phyloP scores from a whole-genome alignment of 371 early-diverging fungal species.

The Coemansia linderi region DNA sequence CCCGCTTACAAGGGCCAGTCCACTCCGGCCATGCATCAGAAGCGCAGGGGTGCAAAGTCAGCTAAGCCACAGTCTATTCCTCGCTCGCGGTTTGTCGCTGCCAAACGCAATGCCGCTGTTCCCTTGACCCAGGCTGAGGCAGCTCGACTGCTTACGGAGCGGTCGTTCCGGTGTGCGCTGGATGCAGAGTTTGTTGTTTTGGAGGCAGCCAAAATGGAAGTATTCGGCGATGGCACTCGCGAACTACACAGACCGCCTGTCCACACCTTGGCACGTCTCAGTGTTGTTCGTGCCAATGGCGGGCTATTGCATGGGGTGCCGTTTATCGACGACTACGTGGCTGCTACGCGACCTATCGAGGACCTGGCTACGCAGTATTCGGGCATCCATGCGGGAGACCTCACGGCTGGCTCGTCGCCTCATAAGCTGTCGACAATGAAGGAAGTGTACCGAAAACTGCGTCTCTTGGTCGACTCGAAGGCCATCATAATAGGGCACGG shows the following conservation, averaged over 20 bases:
- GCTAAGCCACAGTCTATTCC: not conserved
- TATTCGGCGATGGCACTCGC: slow-evolving; percentile 88
- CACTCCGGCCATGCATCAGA: not conserved
- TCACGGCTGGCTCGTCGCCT: slow-evolving; percentile 70
- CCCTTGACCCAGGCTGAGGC: slow-evolving; percentile 39
- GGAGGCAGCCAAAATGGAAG: slow-evolving; percentile 83
- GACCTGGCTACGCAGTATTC: slow-evolving; percentile 91
- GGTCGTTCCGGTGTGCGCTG: slow-evolving; percentile 64
- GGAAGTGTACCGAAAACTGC: slow-evolving; percentile 84
- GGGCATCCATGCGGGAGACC: slow-evolving; percentile 86
- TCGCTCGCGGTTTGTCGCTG: not conserved
- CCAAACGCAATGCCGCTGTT: slow-evolving; percentile 42
- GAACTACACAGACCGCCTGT: slow-evolving; percentile 79
- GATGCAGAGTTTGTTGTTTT: slow-evolving; percentile 95
- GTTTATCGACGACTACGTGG: slow-evolving; percentile 95
- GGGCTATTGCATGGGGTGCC: slow-evolving; percentile 73
- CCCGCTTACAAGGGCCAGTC: not conserved
- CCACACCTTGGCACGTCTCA: slow-evolving; percentile 84
- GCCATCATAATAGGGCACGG: slow-evolving; percentile 94
- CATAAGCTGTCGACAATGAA: slow-evolving; percentile 86
- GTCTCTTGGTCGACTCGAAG: slow-evolving; percentile 82
- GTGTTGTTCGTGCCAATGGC: slow-evolving; percentile 79
- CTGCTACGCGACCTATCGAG: slow-evolving; percentile 76
- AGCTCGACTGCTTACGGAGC: slow-evolving; percentile 17
- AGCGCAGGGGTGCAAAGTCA: not conserved